Conservation (phyloP, 2,329 filamentous ascomycete species). For the Monosporascus ibericus region DNA sequence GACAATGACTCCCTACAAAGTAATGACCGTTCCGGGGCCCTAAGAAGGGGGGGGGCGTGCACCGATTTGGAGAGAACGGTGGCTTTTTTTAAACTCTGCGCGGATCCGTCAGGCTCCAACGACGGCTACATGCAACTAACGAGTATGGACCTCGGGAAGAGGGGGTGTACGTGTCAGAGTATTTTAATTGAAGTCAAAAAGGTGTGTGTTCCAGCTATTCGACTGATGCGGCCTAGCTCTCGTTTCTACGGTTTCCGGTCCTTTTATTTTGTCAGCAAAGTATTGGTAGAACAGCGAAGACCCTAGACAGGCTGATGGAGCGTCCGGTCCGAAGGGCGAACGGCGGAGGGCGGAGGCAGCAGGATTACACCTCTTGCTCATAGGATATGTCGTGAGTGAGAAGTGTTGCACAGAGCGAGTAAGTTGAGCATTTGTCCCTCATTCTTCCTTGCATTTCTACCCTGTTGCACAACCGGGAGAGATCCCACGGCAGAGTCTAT, state of each 20-base stretch:
- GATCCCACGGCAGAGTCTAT: too few relatives aligned
- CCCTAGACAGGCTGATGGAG: too few relatives aligned
- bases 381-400: too few relatives aligned
- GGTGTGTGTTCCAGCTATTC: not conserved
- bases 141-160: not conserved
- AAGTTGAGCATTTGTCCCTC: too few relatives aligned
- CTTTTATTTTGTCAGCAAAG: too few relatives aligned
- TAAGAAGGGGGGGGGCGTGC: conserved; percentile 7
- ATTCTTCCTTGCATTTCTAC: too few relatives aligned
- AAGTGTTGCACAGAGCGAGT: too few relatives aligned
- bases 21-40: not conserved
- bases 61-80: conserved; percentile 10
- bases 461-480: too few relatives aligned
- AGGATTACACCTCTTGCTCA: not conserved
- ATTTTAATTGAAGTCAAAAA: not conserved
- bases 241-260: not conserved
- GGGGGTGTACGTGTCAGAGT: not conserved
- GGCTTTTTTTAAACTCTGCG: conserved; percentile 6
- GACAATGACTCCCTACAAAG: not conserved
- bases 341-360: not conserved
- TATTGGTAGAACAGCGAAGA: too few relatives aligned
- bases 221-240: not conserved
- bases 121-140: conserved; percentile 7
- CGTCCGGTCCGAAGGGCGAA: not conserved
- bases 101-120: conserved; percentile 18